phyloP scores from a whole-genome alignment of 805 yeast species.

The Candida tallmaniae region DNA sequence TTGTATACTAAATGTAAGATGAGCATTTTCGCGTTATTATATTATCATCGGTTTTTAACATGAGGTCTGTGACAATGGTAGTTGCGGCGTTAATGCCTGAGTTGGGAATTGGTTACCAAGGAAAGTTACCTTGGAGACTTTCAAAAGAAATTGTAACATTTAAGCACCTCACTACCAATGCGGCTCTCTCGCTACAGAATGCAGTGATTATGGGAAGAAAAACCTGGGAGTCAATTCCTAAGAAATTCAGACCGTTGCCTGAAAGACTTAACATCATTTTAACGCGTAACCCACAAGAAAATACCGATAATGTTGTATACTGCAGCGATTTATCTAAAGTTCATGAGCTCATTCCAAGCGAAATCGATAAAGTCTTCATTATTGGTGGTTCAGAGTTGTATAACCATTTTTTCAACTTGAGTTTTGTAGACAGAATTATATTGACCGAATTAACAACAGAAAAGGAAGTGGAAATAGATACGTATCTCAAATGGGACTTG shows the following conservation, averaged over 20 bases:
- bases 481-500: constrained; percentile 48
- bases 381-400: constrained; percentile 95
- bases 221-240: constrained; percentile 94
- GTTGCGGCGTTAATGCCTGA: constrained; percentile 84
- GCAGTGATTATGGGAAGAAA: constrained; percentile 95
- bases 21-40: constrained; percentile 1
- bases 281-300: constrained; percentile 41
- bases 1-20: constrained; percentile 8
- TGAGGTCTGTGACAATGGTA: constrained; percentile 41
- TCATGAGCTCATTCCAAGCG: constrained; percentile 18
- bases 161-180: constrained; percentile 58
- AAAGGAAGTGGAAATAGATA: constrained; percentile 58
- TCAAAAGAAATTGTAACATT: constrained; percentile 83
- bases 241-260: constrained; percentile 76
- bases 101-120: constrained; percentile 80
- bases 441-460: constrained; percentile 59
- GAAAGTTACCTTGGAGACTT: constrained; percentile 84
- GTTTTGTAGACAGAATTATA: constrained; percentile 50
- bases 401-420: constrained; percentile 44
- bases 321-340: constrained; percentile 20
- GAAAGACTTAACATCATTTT: constrained; percentile 72
- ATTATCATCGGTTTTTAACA: constrained; percentile 8
- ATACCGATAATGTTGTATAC: constrained; percentile 22
- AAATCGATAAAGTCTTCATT: constrained; percentile 61
- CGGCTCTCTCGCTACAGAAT: constrained; percentile 37